Base-by-base conservation (phyloP, 108 stramenopile genomes). In the Cylindrotheca closterium region DNA sequence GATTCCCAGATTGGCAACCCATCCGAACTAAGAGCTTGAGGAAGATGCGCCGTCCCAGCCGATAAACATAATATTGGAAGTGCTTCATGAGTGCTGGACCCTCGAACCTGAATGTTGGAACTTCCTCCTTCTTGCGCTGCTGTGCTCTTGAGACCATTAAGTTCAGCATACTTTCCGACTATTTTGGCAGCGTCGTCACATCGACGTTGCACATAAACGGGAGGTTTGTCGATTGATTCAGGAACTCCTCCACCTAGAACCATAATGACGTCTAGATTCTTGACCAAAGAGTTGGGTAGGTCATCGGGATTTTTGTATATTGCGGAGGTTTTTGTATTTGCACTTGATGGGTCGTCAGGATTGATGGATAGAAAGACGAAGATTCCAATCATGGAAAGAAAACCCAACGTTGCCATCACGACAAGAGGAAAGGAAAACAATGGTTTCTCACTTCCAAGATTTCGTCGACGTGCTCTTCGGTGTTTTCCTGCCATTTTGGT, bases 21-120 rank as follows among this genome's bases (percentile, higher is more conserved):
- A 62, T 85, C 81, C 12, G 59, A 26, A 4, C 58, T 50, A 19
- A 91, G 57, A 26, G 78, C 65, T 68, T 94, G 92, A 18, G 89
- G 83, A 23, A 94, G 28, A 78, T 94, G 92, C 10, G 89, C 89
- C n/a, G 89, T 91, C 0, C 92, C 92, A 17, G 92, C 92, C 17
- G 87, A 88, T 7, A 94, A 66, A 58, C 81, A 82, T 12, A 91
- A 42, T 26, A 91, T 74, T 2, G 82, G 64, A 23, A 86, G 69
- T 1, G 30, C 46, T 28, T 32, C 8, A n/a, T n/a, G n/a, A n/a
- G n/a, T n/a, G n/a, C n/a, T n/a, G n/a, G n/a, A n/a, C n/a, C n/a
- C n/a, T n/a, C n/a, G n/a, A n/a, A n/a, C n/a, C n/a, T 15, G 51
- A 21, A 22, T 5, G 10, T 10, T 58, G 2, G 5, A n/a, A 21